Evolutionary conservation across 352 stramenopile species (phyloP).

Genomic region (Globisporangium lucens): DNA sequence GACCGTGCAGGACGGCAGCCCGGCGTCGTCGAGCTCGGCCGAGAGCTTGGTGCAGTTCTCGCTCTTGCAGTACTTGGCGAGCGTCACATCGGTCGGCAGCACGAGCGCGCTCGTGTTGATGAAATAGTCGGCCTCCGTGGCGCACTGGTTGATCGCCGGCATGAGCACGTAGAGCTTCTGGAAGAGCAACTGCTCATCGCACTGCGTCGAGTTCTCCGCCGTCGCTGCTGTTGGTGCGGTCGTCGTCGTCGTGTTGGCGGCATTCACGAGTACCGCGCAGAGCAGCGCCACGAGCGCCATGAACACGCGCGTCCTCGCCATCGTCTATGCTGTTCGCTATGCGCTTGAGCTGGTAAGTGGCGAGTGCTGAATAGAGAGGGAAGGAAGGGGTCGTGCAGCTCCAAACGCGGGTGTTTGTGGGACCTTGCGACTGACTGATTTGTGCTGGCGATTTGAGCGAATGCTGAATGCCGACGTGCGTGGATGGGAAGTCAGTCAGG

Average conservation of each 20-base stretch:
- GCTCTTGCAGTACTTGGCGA: constrained; percentile 33
- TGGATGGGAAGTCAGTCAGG: not conserved
- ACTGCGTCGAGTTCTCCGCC: constrained; percentile 15
- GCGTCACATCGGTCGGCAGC: constrained; percentile 20
- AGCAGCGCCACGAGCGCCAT: constrained; percentile 4
- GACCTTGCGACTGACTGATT: not conserved
- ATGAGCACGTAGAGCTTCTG: constrained; percentile 50
- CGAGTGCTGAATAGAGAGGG: not conserved
- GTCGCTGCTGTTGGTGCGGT: not conserved
- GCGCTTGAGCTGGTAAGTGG: not conserved
- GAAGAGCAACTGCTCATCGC: constrained; percentile 36
- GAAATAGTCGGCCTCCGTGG: constrained; percentile 33
- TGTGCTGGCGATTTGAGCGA: not conserved
- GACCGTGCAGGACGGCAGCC: constrained; percentile 31
- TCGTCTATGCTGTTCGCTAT: not conserved
- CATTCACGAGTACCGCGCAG: not conserved
- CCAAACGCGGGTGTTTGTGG: not conserved
- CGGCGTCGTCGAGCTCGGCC: constrained; percentile 34
- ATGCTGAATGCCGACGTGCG: not conserved
- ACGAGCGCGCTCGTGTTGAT: constrained; percentile 26
- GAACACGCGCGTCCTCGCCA: not conserved
- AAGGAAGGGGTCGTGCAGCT: not conserved
- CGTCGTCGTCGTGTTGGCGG: constrained; percentile 7
- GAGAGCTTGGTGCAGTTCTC: constrained; percentile 34
- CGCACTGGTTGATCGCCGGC: constrained; percentile 45